These are phyloP conservation scores for Henckelia pumila DNA, from an alignment of 257 asterid genomes.

Conservation along the genomic window DNA sequence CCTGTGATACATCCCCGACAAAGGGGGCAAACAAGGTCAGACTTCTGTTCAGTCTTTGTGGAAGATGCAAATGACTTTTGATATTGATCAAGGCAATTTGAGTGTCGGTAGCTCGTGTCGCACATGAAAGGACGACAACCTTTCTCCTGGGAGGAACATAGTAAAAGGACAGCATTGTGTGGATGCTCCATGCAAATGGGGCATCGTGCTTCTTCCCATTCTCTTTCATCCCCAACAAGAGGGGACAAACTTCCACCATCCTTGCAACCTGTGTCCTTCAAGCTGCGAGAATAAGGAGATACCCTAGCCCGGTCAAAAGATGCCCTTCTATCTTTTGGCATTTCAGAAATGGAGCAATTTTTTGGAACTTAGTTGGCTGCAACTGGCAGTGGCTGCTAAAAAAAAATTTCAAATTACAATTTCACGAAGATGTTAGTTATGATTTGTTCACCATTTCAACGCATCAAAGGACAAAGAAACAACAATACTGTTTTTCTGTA, in stretches of 20 bases:
- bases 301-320: conserved; percentile 49
- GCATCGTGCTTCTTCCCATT: conserved; percentile 76
- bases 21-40: conserved; percentile 62
- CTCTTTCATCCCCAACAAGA: conserved; percentile 41
- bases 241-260: conserved; percentile 28
- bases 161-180: conserved; percentile 57
- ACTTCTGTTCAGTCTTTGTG: conserved; percentile 17
- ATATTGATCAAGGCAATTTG: conserved; percentile 68
- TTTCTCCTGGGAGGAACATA: conserved; percentile 58
- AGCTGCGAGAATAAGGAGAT: conserved; percentile 59
- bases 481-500: neutral
- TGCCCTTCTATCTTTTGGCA: conserved; percentile 73
- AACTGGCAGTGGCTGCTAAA: conserved; percentile 29
- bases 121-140: conserved; percentile 82
- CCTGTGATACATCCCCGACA: conserved; percentile 64
- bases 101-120: conserved; percentile 79
- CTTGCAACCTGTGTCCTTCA: conserved; percentile 31
- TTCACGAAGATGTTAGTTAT: conserved; percentile 1
- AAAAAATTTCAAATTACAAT: conserved; percentile 24
- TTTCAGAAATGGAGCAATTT: conserved; percentile 33
- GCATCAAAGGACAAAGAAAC: neutral
- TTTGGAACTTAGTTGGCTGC: conserved; percentile 23
- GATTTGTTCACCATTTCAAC: neutral
- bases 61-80: conserved; percentile 38
- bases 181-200: conserved; percentile 76